Evolutionary conservation across 176 grass and related monocot genomes (phyloP), one percentile per base, ranked within the genome.

Genomic region (Carex kokanica): DNA sequence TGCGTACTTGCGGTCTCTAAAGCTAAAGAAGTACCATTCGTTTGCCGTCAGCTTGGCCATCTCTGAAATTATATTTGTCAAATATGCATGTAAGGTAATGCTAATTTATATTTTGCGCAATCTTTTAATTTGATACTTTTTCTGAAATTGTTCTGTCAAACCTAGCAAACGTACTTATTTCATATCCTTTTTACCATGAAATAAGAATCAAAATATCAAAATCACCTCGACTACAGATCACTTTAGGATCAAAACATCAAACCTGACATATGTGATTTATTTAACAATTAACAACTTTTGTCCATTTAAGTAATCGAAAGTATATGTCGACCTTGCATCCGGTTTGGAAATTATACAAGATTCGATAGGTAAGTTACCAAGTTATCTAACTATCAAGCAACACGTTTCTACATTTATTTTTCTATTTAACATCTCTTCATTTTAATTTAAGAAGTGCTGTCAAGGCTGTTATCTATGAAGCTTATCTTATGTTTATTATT

Each of bases 21-120:
- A 92, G 90, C 90, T 97, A 88, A 97, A 97, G 92, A 97, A 97
- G 69, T 97, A 97, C 94, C 94, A 97, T 73, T 97, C 94, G 32
- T 83, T 93, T 12, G 86, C 92, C 17, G 88, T 92, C 62, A 97
- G 80, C 78, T 92, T 97, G 0, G 94, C 90, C 34, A 90, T 83
- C 11, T 97, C 94, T 97, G 82, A 43, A 7, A 9, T 81, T 43
- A 23, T 60, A 23, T 60, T 63, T 25, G n/a, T 20, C 9, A 63
- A 15, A 61, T n/a, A 63, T 62, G 78, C 63, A 13, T 62, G 78
- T 81, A 13, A 81, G 32, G 13, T 78, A 55, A 71, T 32, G 36
- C 36, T 71, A 71, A 71, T 16, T 71, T 1, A 43, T 18, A 69
- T 68, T 67, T 38, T 8, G 3, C 32, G 45, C 9, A 49, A 59